Base-by-base conservation (phyloP, 306 rosid species). In the Chamaecrista fasciculata region DNA sequence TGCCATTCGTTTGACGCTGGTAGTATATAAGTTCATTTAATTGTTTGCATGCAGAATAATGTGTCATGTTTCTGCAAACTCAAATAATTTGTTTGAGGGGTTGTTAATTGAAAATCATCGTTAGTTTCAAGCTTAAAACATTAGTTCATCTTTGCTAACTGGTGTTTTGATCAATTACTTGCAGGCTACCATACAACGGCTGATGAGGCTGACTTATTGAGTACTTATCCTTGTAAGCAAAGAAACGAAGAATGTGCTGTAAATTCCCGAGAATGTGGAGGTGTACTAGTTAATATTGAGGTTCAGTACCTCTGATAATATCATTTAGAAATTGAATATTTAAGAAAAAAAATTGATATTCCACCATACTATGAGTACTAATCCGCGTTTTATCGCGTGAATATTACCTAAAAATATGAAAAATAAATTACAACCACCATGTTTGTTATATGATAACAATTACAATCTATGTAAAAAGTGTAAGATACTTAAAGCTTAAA, bases 181-280 rank as follows among this genome's bases (percentile, higher is more conserved):
- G 83, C 86, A 88, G 95, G 83, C 73, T 88, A 42, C 87, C 95
- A 2, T 88, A 82, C 57, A 8, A 68, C 1, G 89, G 95, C n/a
- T 86, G 81, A 86, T 50, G 40, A 66, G 33, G 34, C 19, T 0
- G 2, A 1, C 15, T 11, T 20, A 15, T 36, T 40, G 34, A 15
- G 44, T 40, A 42, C 15, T 3, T 39, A 21, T 18, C 36, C 19
- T 28, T 21, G 8, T 4, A 3, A n/a, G 31, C 37, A 42, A 23
- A 37, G 53, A 40, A 50, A 21, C 26, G 19, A n/a, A 33, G 51
- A 28, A 58, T 46, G 31, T 16, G 64, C 36, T 72, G 29, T 40
- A 11, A 24, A 18, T 69, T 43, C n/a, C 31, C 36, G 37, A 33
- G 21, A 42, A 9, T 4, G 1, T 16, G 46, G 62, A 57, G 62